These are phyloP conservation scores for Yamadazyma sp. DNA, from an alignment of 1,139 yeast genomes.

Conservation along the genomic window DNA sequence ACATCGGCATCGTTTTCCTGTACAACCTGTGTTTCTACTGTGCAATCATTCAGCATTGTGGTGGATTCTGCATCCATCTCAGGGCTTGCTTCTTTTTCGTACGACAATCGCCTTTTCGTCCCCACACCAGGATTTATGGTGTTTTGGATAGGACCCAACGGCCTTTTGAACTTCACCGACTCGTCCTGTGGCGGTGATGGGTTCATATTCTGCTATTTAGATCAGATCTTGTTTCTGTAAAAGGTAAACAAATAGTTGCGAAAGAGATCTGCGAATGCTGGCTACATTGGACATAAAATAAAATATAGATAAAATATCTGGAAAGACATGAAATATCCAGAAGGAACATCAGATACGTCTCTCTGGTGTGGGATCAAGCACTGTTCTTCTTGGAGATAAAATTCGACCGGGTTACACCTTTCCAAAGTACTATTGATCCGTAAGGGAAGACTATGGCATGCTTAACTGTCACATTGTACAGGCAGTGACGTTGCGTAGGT, in stretches of 20 bases:
- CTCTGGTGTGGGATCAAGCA: too few species aligned
- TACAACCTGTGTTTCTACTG: neutral
- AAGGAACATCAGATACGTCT: too few species aligned
- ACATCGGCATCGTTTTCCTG: neutral
- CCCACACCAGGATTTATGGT: slow-evolving; percentile 4
- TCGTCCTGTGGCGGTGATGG: neutral
- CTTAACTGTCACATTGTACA: too few species aligned
- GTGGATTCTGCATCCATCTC: neutral
- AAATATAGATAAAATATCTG: too few species aligned
- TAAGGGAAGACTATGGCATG: too few species aligned
- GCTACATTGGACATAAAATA: too few species aligned
- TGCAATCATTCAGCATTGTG: neutral
- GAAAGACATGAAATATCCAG: too few species aligned
- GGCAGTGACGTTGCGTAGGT: too few species aligned
- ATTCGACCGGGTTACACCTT: too few species aligned
- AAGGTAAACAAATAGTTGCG: slow-evolving; percentile 1
- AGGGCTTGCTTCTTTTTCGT: slow-evolving; percentile 2
- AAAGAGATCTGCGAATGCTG: too few species aligned
- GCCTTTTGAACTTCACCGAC: slow-evolving; percentile 7
- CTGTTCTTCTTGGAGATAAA: too few species aligned
- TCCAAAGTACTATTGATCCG: too few species aligned
- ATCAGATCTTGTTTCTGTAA: neutral
- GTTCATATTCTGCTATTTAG: neutral
- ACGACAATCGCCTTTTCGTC: slow-evolving; percentile 5
- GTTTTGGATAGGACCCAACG: slow-evolving; percentile 11